These are phyloP conservation scores for Primulina eburnea DNA, from an alignment of 257 asterid species.

Conservation along the genomic window DNA sequence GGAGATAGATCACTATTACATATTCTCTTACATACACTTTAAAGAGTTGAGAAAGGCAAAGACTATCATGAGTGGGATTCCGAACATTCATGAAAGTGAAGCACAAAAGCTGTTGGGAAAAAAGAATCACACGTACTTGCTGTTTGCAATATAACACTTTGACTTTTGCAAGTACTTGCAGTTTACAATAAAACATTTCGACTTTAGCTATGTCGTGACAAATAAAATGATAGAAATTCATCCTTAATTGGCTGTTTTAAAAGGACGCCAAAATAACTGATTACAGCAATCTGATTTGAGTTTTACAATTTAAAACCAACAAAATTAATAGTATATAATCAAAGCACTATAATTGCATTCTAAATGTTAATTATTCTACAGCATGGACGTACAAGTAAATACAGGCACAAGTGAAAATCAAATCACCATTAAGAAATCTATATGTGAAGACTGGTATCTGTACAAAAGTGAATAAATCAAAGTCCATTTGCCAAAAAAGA, in stretches of 20 bases:
- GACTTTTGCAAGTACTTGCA: neutral
- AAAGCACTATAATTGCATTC: neutral
- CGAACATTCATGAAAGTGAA: neutral
- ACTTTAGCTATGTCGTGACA: neutral
- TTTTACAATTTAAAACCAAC: neutral
- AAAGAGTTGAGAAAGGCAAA: neutral
- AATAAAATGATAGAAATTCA: neutral
- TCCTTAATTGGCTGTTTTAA: neutral
- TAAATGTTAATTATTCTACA: neutral
- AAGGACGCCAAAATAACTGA: neutral
- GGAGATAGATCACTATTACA: neutral
- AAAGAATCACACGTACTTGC: neutral
- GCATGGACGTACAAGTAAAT: neutral
- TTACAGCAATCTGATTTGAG: neutral
- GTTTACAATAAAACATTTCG: neutral
- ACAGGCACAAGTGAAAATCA: neutral
- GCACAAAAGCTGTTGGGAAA: neutral
- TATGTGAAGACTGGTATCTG: neutral
- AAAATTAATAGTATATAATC: neutral
- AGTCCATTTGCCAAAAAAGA: no score
- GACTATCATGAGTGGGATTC: neutral
- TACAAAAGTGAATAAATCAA: no score
- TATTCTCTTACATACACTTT: neutral
- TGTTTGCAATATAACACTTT: neutral
- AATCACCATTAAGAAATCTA: neutral